Evolutionary conservation across 2,329 filamentous ascomycete genomes (phyloP), one percentile per base, ranked within the genome.

Genomic region (Colletotrichum tamarilloi): DNA sequence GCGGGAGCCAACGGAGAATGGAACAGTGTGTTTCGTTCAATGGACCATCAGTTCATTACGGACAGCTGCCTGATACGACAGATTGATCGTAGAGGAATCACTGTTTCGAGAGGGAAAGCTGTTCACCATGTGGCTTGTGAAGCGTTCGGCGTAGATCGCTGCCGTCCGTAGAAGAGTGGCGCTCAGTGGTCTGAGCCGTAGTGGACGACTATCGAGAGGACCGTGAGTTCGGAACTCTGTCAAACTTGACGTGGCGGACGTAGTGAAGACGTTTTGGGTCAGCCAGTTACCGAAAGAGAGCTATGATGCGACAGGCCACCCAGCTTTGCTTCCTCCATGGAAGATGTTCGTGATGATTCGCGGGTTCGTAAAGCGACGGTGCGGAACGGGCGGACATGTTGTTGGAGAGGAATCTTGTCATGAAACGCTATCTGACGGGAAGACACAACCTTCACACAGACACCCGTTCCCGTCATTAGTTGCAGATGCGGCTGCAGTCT

Each of bases 391-490:
- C 55, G 35, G 42, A 22, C 30, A 8, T 56, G 30, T 35, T 22
- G 55, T 19, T 42, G 38, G 38, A 26, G 22, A 26, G 22, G 46
- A 49, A 46, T 57, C 35, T 35, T 24, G 56, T n/a, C 67, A 57
- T 73, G 71, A 73, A 73, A 73, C 71, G 56, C 56, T 30, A 26
- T 65, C 60, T 35, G 49, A 57, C 24, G 60, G 35, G 11, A 53
- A 30, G 38, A 56, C 30, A 57, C 22, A 38, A 42, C 59, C 32
- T 46, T 73, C 68, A 52, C 64, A 68, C 64, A 59, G 68, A 68
- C 68, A 68, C 57, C 56, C 57, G 68, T 68, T 72, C 68, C 57
- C 68, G 62, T 26, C n/a, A 26, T 49, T 58, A 60, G 66, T 56
- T 67, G 38, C 26, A 57, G 66, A 53, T 22, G 14, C 55, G 53